phyloP scores from a whole-genome alignment of 306 rosid genomes.

The Astragalus membranaceus region DNA sequence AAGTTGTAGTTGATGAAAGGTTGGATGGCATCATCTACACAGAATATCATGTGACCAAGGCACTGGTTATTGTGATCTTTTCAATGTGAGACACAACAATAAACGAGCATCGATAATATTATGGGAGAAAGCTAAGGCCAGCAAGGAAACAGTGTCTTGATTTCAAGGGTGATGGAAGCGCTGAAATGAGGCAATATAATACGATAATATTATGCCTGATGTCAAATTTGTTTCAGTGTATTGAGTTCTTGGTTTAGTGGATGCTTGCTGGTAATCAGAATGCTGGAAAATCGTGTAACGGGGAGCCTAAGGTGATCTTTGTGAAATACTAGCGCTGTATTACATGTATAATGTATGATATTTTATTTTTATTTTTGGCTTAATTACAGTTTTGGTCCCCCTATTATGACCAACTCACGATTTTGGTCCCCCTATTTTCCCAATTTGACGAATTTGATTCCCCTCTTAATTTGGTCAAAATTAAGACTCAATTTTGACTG shows the following conservation, averaged over 20 bases:
- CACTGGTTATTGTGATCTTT: not conserved
- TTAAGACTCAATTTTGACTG: no score
- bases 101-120: not conserved
- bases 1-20: conserved; percentile 13
- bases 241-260: not conserved
- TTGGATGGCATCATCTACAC: conserved; percentile 17
- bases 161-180: not conserved
- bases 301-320: not conserved
- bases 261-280: not conserved
- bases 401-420: no score
- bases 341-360: not conserved
- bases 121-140: not conserved
- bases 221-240: not conserved
- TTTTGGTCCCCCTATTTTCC: no score
- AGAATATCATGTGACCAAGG: conserved; percentile 13
- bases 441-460: no score
- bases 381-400: no score
- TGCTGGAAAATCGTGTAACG: not conserved
- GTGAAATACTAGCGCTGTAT: not conserved
- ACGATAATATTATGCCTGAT: no score
- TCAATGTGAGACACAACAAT: not conserved
- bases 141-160: not conserved
- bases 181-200: no score
- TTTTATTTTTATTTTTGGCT: not conserved
- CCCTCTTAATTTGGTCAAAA: no score